Conservation (phyloP, 192 early-diverging fungal species). For the Backusella parvicylindrica region DNA sequence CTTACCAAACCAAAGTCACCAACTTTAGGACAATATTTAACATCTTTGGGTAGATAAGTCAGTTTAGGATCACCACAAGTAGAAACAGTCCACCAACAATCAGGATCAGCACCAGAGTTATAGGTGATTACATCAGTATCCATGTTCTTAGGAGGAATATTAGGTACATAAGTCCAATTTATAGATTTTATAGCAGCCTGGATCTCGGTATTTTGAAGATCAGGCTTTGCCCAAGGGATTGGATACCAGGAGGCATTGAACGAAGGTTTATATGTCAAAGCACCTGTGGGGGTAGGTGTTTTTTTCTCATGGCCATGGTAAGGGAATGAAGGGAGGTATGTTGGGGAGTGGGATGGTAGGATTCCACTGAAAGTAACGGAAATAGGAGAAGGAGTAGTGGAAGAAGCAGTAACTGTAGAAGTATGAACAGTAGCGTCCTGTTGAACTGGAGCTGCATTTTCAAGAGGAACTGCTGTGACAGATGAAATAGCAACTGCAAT, state of each 20-base stretch:
- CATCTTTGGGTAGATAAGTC: conserved; percentile 27
- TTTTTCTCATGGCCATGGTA: background rate
- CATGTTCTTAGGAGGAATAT: conserved; percentile 10
- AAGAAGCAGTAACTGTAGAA: background rate
- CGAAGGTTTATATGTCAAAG: background rate
- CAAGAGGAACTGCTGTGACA: background rate
- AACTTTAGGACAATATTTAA: conserved; percentile 21
- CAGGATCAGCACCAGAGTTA: conserved; percentile 17
- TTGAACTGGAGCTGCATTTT: background rate
- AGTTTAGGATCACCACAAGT: conserved; percentile 27
- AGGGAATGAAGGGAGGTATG: conserved; percentile 1
- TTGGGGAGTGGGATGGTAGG: background rate
- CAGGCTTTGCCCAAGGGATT: conserved; percentile 23
- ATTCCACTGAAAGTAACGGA: background rate
- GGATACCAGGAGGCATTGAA: conserved; percentile 28
- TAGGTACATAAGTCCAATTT: conserved; percentile 30
- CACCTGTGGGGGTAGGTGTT: background rate
- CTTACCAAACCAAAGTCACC: conserved; percentile 16
- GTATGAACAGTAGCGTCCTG: background rate
- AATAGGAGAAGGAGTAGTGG: background rate
- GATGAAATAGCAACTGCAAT: background rate
- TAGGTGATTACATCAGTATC: conserved; percentile 19
- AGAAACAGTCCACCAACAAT: conserved; percentile 26
- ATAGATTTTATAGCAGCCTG: conserved; percentile 17
- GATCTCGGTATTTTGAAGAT: conserved; percentile 29